Percentiles rank a stretch among this genome's conserved stretches.
phyloP scores from a whole-genome alignment of 2,329 filamentous ascomycete species.

The Trichophyton schoenleinii region DNA sequence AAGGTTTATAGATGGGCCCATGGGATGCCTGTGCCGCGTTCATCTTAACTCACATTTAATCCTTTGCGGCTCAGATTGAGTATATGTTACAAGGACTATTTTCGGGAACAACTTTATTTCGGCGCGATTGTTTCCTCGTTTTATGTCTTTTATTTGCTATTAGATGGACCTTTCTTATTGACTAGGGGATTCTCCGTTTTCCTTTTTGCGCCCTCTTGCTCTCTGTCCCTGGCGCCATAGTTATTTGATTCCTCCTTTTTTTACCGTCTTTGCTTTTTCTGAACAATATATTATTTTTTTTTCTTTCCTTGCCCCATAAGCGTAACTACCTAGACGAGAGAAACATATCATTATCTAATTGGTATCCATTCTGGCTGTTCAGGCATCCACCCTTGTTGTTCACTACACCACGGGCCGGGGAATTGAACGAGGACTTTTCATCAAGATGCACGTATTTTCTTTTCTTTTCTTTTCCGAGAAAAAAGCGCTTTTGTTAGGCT shows the following conservation, averaged over 20 bases:
- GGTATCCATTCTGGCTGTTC: neutral
- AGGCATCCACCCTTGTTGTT: neutral
- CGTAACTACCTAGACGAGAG: neutral
- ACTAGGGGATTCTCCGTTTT: neutral
- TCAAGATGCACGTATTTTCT: neutral
- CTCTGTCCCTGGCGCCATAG: neutral
- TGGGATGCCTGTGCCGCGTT: neutral
- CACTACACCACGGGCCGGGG: neutral
- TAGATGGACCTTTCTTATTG: neutral
- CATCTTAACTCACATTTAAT: neutral
- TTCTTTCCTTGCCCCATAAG: neutral
- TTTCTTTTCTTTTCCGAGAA: neutral
- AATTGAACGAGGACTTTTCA: neutral
- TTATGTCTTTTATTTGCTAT: neutral
- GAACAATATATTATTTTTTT: neutral
- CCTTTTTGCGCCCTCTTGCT: neutral
- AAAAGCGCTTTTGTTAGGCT: neutral
- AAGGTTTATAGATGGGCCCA: neutral
- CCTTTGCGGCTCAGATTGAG: constrained; percentile 4
- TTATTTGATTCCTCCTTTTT: neutral
- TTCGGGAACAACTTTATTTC: constrained; percentile 5
- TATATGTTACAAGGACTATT: constrained; percentile 3
- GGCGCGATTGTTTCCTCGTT: constrained; percentile 1
- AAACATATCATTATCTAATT: neutral
- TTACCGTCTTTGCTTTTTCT: neutral